Conservation (phyloP, 805 yeast genomes). For the Komagataella kurtzmanii region DNA sequence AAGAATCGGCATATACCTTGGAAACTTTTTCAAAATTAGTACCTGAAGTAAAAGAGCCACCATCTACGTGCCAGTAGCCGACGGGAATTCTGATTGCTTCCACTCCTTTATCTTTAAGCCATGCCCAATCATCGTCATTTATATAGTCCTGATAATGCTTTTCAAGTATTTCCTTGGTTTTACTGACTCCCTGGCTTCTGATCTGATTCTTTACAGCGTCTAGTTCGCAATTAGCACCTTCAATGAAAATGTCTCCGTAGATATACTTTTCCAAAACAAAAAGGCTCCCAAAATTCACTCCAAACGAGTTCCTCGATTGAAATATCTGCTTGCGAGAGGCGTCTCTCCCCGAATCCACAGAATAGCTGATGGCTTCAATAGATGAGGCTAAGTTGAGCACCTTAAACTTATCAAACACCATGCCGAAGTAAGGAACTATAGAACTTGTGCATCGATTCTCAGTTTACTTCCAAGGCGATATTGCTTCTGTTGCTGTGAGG, state of each 20-base stretch:
- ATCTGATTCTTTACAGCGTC: slow-evolving; percentile 50
- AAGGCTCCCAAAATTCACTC: slow-evolving; percentile 75
- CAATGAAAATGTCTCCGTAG: slow-evolving; percentile 44
- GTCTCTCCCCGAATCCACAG: slow-evolving; percentile 20
- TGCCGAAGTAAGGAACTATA: background rate
- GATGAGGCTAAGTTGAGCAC: background rate
- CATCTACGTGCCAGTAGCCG: slow-evolving; percentile 79
- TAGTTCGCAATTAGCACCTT: slow-evolving; percentile 51
- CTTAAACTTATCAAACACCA: background rate
- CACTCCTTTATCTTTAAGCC: slow-evolving; percentile 55
- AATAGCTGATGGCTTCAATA: slow-evolving; percentile 14
- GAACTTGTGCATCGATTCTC: no score
- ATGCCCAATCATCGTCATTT: slow-evolving; percentile 64
- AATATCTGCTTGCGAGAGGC: slow-evolving; percentile 34
- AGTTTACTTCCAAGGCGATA: background rate
- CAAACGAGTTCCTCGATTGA: slow-evolving; percentile 53
- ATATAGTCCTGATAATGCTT: slow-evolving; percentile 56
- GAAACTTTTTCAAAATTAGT: slow-evolving; percentile 49
- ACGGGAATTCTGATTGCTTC: slow-evolving; percentile 77
- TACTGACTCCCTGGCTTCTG: slow-evolving; percentile 35
- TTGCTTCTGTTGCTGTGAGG: background rate
- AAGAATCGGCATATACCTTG: slow-evolving; percentile 56
- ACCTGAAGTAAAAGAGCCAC: slow-evolving; percentile 40
- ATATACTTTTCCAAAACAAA: slow-evolving; percentile 79
- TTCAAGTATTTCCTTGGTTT: slow-evolving; percentile 39